Evolutionary conservation across 768 basidiomycete genomes (phyloP), one percentile per base, ranked within the genome.

Genomic region (Holtermanniella nyarrowii): DNA sequence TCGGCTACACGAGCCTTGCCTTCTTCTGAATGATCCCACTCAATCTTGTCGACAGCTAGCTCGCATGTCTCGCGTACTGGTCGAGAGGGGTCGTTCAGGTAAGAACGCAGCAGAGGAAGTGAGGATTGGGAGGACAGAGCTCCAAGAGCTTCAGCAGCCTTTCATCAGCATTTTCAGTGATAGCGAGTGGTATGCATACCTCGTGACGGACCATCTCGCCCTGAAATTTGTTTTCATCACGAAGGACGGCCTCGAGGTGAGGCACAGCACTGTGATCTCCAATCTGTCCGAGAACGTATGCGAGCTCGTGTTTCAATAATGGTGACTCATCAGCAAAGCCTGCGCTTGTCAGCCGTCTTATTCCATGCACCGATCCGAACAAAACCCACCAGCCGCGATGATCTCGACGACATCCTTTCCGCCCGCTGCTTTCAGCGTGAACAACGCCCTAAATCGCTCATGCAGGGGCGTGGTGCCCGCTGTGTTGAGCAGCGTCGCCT

Each of bases 81-180:
- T 44, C 81, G 77, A 56, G 85, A 79, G 10, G 79, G 65, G 75
- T 96, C 88, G 49, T 74, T 68, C 26, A 85, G 72, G 73, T 83
- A 90, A 69, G 83, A 76, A 50, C 75, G 73, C 31, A 99, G 77
- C 50, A 89, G 69, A 2, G 82, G 78, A 11, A 91, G 63, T 14
- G 88, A 86, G 0, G 72, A 59, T 1, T 76, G 63, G 20, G 80
- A 76, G 5, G 86, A 88, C 31, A 97, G 88, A 0, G 95, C 95
- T 39, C 91, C 95, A 77, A 99, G 84, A 7, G 95, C 95, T 74
- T 99, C 95, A n/a, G 95, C 95, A 46, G 93, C 90, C 86, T 91
- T 57, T 44, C 53, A 53, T 63, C 21, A 23, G 44, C 4, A 39
- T 27, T 11, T 12, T 16, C 2, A 21, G 31, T 3, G 41, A 20